These are phyloP conservation scores for Wickerhamiella lipophila DNA, from an alignment of 805 yeast species.

Conservation along the genomic window DNA sequence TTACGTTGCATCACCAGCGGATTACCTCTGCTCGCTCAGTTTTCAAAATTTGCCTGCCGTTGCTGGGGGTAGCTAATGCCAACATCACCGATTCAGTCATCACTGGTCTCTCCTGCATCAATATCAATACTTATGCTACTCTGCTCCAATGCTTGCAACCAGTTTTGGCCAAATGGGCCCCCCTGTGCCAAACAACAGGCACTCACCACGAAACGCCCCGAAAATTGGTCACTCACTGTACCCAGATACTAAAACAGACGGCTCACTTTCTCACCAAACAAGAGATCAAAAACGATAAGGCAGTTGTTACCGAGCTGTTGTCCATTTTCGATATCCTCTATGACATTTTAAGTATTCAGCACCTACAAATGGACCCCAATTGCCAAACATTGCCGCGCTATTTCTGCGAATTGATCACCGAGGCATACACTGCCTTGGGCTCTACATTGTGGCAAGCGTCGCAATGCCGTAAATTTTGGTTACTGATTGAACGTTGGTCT, in stretches of 20 bases:
- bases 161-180: slow-evolving; percentile 32
- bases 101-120: slow-evolving; percentile 78
- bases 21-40: slow-evolving; percentile 87
- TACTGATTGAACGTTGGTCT: slow-evolving; percentile 85
- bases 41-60: slow-evolving; percentile 75
- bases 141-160: slow-evolving; percentile 64
- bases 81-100: slow-evolving; percentile 74
- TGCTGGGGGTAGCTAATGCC: slow-evolving; percentile 55
- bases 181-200: slow-evolving; percentile 26
- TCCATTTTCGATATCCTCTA: slow-evolving; percentile 17
- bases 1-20: slow-evolving; percentile 76
- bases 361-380: slow-evolving; percentile 37
- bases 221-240: slow-evolving; percentile 54
- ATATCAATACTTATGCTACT: slow-evolving; percentile 76
- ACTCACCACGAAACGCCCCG: slow-evolving; percentile 5
- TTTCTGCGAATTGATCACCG: slow-evolving; percentile 71
- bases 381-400: slow-evolving; percentile 69
- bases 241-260: slow-evolving; percentile 64
- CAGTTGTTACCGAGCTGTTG: slow-evolving; percentile 54
- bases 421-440: slow-evolving; percentile 37
- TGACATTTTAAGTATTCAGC: slow-evolving; percentile 25
- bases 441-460: slow-evolving; percentile 18
- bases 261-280: slow-evolving; percentile 42
- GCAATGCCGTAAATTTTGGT: slow-evolving; percentile 50
- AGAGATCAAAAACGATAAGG: slow-evolving; percentile 46